A percentile compares a stretch with the other conserved stretches of the same genome.
phyloP scores from a whole-genome alignment of 805 yeast genomes.

The Lipomyces oligophaga region DNA sequence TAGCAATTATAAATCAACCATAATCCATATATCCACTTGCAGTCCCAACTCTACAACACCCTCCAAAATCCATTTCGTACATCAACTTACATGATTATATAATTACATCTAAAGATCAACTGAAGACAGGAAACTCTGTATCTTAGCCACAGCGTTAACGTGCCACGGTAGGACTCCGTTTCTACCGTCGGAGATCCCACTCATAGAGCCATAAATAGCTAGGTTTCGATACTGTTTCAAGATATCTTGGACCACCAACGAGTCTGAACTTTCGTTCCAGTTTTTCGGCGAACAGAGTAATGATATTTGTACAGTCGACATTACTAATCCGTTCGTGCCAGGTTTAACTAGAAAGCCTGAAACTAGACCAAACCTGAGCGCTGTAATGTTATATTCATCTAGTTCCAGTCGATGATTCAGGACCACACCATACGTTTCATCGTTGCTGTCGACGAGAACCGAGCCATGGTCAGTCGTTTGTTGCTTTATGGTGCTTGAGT shows the following conservation, averaged over 20 bases:
- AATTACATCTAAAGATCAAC: too few relatives aligned
- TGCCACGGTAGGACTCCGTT: conserved; percentile 42
- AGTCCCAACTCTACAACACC: too few relatives aligned
- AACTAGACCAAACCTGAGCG: conserved; percentile 18
- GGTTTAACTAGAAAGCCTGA: conserved; percentile 27
- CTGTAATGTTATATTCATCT: conserved; percentile 14
- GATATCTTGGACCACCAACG: conserved; percentile 36
- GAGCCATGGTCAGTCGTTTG: conserved; percentile 27
- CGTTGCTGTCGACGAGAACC: conserved; percentile 34
- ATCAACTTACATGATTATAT: too few relatives aligned
- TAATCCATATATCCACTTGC: too few relatives aligned
- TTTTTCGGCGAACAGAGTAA: conserved; percentile 30
- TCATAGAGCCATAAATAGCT: conserved; percentile 37
- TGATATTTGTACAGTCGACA: conserved; percentile 30
- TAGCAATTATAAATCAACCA: too few relatives aligned
- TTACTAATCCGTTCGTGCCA: conserved; percentile 7
- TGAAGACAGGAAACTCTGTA: conserved; percentile 25
- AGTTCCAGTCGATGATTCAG: conserved; percentile 22
- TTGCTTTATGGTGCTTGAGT: conserved; percentile 4
- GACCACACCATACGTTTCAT: conserved; percentile 35
- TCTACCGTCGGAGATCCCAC: conserved; percentile 36
- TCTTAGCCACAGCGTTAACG: conserved; percentile 37
- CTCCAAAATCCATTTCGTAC: too few relatives aligned
- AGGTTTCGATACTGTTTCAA: conserved; percentile 39
- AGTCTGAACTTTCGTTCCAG: conserved; percentile 14